These are phyloP conservation scores for Plasmodium gaboni DNA, from an alignment of 169 alveolate species.

Conservation along the genomic window DNA sequence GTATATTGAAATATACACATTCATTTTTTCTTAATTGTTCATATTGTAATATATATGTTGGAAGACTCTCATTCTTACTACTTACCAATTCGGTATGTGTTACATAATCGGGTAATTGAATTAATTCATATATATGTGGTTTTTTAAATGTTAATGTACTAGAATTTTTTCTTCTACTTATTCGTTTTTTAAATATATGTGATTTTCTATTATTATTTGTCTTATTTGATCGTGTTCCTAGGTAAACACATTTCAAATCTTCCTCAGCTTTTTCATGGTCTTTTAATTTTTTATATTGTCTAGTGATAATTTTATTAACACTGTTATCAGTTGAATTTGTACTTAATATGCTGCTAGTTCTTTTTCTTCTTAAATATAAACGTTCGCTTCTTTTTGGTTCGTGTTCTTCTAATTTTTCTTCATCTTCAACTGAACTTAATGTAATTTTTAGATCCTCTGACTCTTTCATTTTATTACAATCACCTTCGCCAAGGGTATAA, in stretches of 20 bases:
- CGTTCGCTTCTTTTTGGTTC: constrained; percentile 4
- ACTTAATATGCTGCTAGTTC: constrained; percentile 14
- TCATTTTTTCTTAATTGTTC: constrained; percentile 64
- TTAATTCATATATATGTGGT: constrained; percentile 14
- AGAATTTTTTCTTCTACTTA: constrained; percentile 17
- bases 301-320: constrained; percentile 1
- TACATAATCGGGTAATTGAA: constrained; percentile 68
- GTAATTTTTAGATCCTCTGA: constrained; percentile 1
- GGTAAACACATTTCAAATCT: neutral
- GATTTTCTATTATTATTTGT: neutral
- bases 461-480: neutral
- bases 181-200: constrained; percentile 30
- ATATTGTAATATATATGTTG: constrained; percentile 55
- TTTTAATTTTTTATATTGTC: constrained; percentile 35
- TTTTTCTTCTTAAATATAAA: constrained; percentile 45
- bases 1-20: constrained; percentile 62
- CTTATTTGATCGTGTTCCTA: neutral
- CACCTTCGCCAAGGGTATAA: neutral
- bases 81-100: constrained; percentile 43
- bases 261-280: constrained; percentile 21
- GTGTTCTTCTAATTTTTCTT: constrained; percentile 9
- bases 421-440: neutral
- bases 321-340: constrained; percentile 21
- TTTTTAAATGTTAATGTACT: constrained; percentile 20
- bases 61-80: constrained; percentile 42